These are phyloP conservation scores for Phytophthora rubi DNA, from an alignment of 352 stramenopile genomes.

Conservation along the genomic window DNA sequence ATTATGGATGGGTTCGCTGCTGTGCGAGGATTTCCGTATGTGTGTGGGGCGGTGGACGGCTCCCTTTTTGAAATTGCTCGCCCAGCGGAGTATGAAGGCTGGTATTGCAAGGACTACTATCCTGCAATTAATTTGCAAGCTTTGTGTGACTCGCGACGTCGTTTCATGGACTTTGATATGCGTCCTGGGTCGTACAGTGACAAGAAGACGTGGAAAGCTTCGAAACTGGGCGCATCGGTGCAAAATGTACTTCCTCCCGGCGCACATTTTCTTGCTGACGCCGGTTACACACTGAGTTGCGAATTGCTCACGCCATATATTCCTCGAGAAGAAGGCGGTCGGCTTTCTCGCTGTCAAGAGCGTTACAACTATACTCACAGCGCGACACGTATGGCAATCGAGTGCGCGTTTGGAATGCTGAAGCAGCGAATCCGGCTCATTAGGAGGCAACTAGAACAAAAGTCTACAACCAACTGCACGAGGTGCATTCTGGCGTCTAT, in stretches of 20 bases:
- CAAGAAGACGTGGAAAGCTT: constrained; percentile 8
- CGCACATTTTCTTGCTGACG: background rate
- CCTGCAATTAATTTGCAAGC: constrained; percentile 8
- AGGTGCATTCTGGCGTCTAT: background rate
- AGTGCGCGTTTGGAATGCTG: background rate
- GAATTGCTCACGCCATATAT: background rate
- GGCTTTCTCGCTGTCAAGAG: background rate
- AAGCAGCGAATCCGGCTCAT: background rate
- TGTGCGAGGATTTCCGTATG: background rate
- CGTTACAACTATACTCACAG: background rate
- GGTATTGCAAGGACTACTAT: constrained; percentile 6
- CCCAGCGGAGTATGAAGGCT: constrained; percentile 4
- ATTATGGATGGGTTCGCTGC: background rate
- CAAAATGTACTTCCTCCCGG: background rate
- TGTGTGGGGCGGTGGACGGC: constrained; percentile 2
- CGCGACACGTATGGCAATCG: background rate
- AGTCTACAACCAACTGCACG: background rate
- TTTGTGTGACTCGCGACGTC: background rate
- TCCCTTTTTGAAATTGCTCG: constrained; percentile 6
- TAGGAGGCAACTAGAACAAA: background rate
- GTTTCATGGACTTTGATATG: constrained; percentile 7
- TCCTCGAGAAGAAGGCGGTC: background rate
- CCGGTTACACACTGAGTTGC: background rate
- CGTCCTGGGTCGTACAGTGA: background rate
- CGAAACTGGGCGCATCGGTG: background rate